Evolutionary conservation across 345 rosid species (phyloP), one percentile per base, ranked within the genome.

Genomic region (Murraya koenigii): DNA sequence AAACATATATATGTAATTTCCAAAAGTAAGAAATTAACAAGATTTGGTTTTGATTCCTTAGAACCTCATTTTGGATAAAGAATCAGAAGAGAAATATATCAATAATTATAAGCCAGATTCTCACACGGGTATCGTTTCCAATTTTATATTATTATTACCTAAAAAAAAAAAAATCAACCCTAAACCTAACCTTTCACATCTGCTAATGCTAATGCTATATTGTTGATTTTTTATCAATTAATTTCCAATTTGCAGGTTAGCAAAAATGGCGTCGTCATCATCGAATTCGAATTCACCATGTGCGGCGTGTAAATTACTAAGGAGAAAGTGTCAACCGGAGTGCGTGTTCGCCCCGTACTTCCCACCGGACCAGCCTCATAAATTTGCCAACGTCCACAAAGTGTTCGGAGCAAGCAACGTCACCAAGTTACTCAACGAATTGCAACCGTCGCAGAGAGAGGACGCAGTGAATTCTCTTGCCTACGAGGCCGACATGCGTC

Each of bases 341-440:
- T 83, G 88, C 55, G 88, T 86, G n/a, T 86, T 86, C 49, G 86
- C 86, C 3, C 88, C 88, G 2, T 86, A 85, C 23, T 85, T 85
- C 36, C 87, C 87, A 7, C 87, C 87, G 23, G 87, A 82, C 28
- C 83, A 85, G 61, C 87, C 87, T 1, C 87, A 84, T 54, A 84
- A 81, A 61, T 84, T 84, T 38, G 85, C 82, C 20, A 79, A 79
- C 80, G 86, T 84, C 1, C 85, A 85, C 81, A 85, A 82, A 71
- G 85, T 85, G 14, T 85, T 86, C 28, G 88, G 86, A 2, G 86
- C 88, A 6, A 86, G 88, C 72, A 86, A 86, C 67, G 83, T 86
- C 32, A 80, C 88, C 10, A 86, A 86, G 68, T 80, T 86, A 9
- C 88, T 86, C 54, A 83, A 86, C 38, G 86, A 83, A 58, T 14